Evolutionary conservation across 208 protist genomes (phyloP).

Genomic region (Crithidia sp.): DNA sequence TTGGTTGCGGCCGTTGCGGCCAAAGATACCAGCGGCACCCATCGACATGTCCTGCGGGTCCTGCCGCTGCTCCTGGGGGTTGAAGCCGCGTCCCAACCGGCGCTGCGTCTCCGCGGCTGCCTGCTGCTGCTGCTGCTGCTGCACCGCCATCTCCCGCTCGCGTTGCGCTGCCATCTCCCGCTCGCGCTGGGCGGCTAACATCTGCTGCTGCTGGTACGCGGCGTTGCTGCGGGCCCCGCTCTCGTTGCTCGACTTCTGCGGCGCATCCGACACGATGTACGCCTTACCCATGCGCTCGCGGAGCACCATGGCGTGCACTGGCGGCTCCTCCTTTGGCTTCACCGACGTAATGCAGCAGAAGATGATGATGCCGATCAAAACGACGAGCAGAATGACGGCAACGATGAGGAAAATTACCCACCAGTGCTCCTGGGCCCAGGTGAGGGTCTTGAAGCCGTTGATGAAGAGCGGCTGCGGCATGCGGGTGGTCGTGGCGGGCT

Average conservation of each 20-base stretch:
- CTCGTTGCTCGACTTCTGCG: conserved; percentile 21
- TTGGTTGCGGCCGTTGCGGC: conserved; percentile 15
- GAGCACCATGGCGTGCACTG: conserved; percentile 42
- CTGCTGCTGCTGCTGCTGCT: conserved; percentile 15
- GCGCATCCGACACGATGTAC: conserved; percentile 27
- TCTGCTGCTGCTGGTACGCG: conserved; percentile 16
- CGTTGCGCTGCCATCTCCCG: neutral
- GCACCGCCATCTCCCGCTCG: neutral
- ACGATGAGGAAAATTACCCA: conserved; percentile 49
- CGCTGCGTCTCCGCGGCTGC: conserved; percentile 13
- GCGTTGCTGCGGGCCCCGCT: neutral
- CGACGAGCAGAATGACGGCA: conserved; percentile 26
- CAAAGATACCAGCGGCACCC: conserved; percentile 33
- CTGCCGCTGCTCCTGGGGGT: conserved; percentile 19
- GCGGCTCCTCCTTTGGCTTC: conserved; percentile 25
- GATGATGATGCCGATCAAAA: conserved; percentile 39
- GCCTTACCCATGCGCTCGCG: conserved; percentile 47
- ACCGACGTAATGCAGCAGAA: conserved; percentile 41
- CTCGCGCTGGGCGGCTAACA: conserved; percentile 6
- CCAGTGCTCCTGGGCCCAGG: conserved; percentile 58
- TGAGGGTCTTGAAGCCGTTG: conserved; percentile 49
- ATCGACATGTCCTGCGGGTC: conserved; percentile 29
- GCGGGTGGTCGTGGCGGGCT: conserved; percentile 16
- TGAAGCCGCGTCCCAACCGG: conserved; percentile 31
- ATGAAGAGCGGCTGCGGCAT: conserved; percentile 45